A percentile compares a stretch with the other conserved stretches of the same genome.
Conservation (phyloP, 805 yeast species). For the Lachancea cidri region DNA sequence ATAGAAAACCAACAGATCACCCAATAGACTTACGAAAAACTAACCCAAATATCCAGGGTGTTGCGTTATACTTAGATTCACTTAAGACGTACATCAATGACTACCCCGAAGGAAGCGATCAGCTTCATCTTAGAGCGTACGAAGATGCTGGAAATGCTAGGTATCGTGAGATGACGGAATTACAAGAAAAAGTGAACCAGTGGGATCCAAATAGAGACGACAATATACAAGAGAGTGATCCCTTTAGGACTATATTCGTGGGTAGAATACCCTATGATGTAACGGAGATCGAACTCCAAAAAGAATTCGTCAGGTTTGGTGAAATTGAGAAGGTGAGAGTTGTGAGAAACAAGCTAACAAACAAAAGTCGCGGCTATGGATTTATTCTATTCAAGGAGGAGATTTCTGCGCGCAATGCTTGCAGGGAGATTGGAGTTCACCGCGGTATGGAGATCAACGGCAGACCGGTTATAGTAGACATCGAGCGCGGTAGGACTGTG, state of each 20-base stretch:
- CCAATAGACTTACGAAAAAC: conserved; percentile 41
- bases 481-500: conserved; percentile 62
- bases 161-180: conserved; percentile 22
- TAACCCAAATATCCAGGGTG: conserved; percentile 44
- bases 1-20: conserved; percentile 45
- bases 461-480: conserved; percentile 60
- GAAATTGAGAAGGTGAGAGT: conserved; percentile 58
- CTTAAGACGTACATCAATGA: conserved; percentile 30
- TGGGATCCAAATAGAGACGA: conserved; percentile 60
- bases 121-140: conserved; percentile 25
- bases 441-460: conserved; percentile 49
- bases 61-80: conserved; percentile 31
- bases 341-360: conserved; percentile 47
- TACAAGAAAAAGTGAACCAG: conserved; percentile 33
- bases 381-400: conserved; percentile 67
- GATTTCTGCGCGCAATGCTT: conserved; percentile 56
- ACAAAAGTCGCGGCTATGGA: conserved; percentile 74
- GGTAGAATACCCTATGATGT: conserved; percentile 62
- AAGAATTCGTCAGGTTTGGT: conserved; percentile 61
- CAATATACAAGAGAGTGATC: conserved; percentile 57
- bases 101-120: conserved; percentile 22
- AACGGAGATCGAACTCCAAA: conserved; percentile 64
- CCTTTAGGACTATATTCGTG: conserved; percentile 72
- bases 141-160: conserved; percentile 16
- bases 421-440: conserved; percentile 42